Evolutionary conservation across 1,284 basidiomycete species (phyloP), one percentile per base, ranked within the genome.

Genomic region (Puccinia horiana): DNA sequence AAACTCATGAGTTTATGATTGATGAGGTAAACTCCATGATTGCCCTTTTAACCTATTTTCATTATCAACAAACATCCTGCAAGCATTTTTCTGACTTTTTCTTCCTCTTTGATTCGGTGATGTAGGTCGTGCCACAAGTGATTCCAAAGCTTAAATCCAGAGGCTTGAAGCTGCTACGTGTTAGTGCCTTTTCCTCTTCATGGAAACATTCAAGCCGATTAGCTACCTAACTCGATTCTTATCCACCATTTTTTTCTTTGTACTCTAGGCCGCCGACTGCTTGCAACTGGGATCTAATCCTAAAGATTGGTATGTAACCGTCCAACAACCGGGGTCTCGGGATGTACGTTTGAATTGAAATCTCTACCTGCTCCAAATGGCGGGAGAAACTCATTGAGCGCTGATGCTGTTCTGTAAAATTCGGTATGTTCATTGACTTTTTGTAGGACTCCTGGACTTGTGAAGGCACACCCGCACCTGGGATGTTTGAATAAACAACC

Each of bases 221-320:
- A 16, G 2, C 18, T 32, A 35, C n/a, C 26, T 29, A 18, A 35
- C 32, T 8, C 26, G 16, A n/a, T 4, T 26, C 6, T 32, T 16
- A 2, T 32, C 6, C n/a, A 29, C 32, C 32, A 32, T 23, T 26
- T 26, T 14, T 29, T 69, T 11, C 3, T 70, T 32, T 52, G 23
- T 2, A 23, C 2, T 52, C 26, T 42, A 79, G 76, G 32, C 67
- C 40, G 44, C 65, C n/a, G 32, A 70, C 35, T 79, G 76, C 67
- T 70, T 79, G 29, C 35, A 70, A 29, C 37, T 80, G 26, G 37
- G 65, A 0, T 40, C 47, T 5, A 40, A 72, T 35, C 40, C 67
- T 9, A 79, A 70, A 20, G 69, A 80, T 44, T 80, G 78, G 78
- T 73, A 80, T 42, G 42, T 58, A 40, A 14, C 23, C 32, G 78